Percentiles rank a stretch among this genome's conserved stretches.
Conservation (phyloP, 441 rosid genomes). For the Arabidopsis hybrid region DNA sequence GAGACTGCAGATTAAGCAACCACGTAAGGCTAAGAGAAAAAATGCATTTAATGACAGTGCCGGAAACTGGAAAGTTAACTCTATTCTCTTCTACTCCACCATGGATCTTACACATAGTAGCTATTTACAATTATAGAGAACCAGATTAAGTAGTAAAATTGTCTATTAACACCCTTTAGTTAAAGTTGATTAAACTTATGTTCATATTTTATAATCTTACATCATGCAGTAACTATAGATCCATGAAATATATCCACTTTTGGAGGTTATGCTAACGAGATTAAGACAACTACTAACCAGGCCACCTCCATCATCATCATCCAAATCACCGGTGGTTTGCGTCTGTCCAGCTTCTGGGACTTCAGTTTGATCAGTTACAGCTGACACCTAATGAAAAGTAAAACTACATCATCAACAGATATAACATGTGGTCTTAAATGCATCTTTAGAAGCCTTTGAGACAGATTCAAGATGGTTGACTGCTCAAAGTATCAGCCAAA, state of each 20-base stretch:
- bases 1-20: constrained; percentile 57
- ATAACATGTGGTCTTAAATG: constrained; percentile 13
- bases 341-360: constrained; percentile 65
- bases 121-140: constrained; percentile 8
- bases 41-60: not conserved
- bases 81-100: constrained; percentile 2
- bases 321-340: constrained; percentile 81
- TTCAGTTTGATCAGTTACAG: constrained; percentile 90
- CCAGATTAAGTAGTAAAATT: not conserved
- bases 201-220: not conserved
- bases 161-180: not conserved
- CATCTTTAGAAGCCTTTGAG: constrained; percentile 23
- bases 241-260: constrained; percentile 17
- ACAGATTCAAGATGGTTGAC: constrained; percentile 13
- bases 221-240: constrained; percentile 1
- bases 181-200: not conserved
- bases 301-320: constrained; percentile 98
- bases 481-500: constrained; percentile 11
- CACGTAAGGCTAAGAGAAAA: constrained; percentile 15
- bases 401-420: constrained; percentile 19
- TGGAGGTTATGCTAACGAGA: constrained; percentile 7
- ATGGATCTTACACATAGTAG: constrained; percentile 1
- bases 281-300: constrained; percentile 67
- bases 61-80: not conserved
- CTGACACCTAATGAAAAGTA: constrained; percentile 72